Evolutionary conservation across 306 rosid species (phyloP), one percentile per base, ranked within the genome.

Genomic region (Hylodesmum podocarpum): DNA sequence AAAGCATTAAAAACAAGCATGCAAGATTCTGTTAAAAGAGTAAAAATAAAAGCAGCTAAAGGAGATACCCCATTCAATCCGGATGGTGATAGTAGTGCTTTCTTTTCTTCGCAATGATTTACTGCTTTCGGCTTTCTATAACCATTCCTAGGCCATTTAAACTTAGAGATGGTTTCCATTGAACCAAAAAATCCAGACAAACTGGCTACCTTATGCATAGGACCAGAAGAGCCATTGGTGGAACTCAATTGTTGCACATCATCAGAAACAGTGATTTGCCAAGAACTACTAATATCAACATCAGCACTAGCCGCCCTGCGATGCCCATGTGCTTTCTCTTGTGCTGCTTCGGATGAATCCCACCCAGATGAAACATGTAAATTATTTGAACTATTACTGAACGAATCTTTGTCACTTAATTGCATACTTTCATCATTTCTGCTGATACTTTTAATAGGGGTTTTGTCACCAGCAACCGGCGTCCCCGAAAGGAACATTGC

Each of bases 261-360:
- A 28, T 84, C 96, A 0, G 88, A 73, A 80, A 95, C 91, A 28
- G 90, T 78, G 73, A 95, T 95, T 65, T 92, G 88, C 97, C 96
- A 95, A 24, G 89, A 75, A 78, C 92, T 83, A 78, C 92, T 83
- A 80, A 87, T 82, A 73, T 95, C 97, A 18, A 93, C 89, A 84
- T 86, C 89, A 54, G 97, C 98, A 75, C 97, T 95, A 75, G 99
- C 99, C 4, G 89, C 87, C 85, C 97, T 90, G 79, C 97, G 92
- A 83, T 92, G 97, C 51, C 97, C 94, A 6, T 46, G 91, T 18
- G 82, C 41, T 77, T 86, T 89, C 33, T 86, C 93, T 44, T 80
- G 89, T 68, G 47, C 57, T 34, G 57, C 25, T 28, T 81, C 84
- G 4, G 40, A 68, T 41, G 88, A 76, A 68, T 70, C 80, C 80